These are phyloP conservation scores for Wallacemonas sp. DNA, from an alignment of 208 protist genomes.

Conservation along the genomic window DNA sequence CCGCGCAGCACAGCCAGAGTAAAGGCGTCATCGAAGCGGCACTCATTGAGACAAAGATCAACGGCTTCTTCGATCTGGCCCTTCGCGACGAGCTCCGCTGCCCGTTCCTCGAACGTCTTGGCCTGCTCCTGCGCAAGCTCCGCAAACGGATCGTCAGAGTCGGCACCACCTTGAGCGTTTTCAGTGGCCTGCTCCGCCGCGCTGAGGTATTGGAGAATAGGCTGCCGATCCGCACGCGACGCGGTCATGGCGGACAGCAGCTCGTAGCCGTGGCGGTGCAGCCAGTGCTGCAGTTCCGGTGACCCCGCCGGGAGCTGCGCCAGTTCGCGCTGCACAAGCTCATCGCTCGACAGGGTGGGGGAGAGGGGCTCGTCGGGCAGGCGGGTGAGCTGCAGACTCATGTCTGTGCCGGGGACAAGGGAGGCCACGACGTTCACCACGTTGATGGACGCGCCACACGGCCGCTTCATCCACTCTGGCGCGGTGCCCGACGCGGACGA, in stretches of 20 bases:
- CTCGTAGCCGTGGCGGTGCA: constrained; percentile 37
- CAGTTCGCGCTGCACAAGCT: constrained; percentile 23
- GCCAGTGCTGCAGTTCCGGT: constrained; percentile 60
- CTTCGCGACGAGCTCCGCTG: constrained; percentile 50
- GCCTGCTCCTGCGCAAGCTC: constrained; percentile 55
- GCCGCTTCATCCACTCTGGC: constrained; percentile 58
- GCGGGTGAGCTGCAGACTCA: constrained; percentile 28
- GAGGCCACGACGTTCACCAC: constrained; percentile 52
- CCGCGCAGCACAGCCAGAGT: constrained; percentile 67
- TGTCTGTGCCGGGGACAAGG: constrained; percentile 19
- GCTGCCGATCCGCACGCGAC: constrained; percentile 48
- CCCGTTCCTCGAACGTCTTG: constrained; percentile 62
- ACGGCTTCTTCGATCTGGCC: constrained; percentile 70
- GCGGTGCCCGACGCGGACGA: constrained; percentile 14
- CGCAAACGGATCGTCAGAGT: constrained; percentile 63
- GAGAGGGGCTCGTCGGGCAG: constrained; percentile 24
- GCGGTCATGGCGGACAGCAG: constrained; percentile 62
- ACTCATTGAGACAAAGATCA: constrained; percentile 62
- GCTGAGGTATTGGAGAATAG: constrained; percentile 64
- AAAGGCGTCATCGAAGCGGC: constrained; percentile 76
- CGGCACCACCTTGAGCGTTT: constrained; percentile 25
- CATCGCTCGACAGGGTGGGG: constrained; percentile 26
- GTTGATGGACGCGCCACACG: constrained; percentile 68
- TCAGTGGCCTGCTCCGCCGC: background rate
- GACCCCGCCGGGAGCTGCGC: constrained; percentile 25